A percentile compares a stretch with the other conserved stretches of the same genome.
Evolutionary conservation across 805 yeast species (phyloP).

Genomic region (Kluyveromyces dobzhanskii): DNA sequence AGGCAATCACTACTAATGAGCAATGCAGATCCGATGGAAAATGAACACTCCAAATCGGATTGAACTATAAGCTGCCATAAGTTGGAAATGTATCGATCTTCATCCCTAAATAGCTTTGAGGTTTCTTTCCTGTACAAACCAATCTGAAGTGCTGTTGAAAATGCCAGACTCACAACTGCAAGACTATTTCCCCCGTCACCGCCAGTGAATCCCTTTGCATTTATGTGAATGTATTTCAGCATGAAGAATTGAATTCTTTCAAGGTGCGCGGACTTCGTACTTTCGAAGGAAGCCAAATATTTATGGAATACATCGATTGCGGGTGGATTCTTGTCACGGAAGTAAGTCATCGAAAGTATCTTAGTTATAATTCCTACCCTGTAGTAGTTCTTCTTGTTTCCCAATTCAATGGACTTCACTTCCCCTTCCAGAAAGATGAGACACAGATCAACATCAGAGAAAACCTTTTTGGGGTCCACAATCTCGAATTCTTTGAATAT

Average conservation of each 20-base stretch:
- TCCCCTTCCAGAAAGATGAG: conserved; percentile 7
- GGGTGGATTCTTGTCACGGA: conserved; percentile 6
- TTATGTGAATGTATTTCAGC: conserved; percentile 4
- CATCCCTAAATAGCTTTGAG: conserved; percentile 1
- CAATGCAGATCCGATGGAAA: conserved; percentile 8
- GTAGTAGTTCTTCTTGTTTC: conserved; percentile 10
- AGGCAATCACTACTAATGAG: conserved; percentile 5
- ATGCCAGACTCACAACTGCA: conserved; percentile 3
- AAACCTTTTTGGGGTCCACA: conserved; percentile 6
- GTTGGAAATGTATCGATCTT: conserved; percentile 5
- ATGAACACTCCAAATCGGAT: conserved; percentile 10
- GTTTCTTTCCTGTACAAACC: conserved; percentile 8
- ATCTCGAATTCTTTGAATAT: conserved; percentile 6
- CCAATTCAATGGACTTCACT: conserved; percentile 5
- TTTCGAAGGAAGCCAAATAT: conserved; percentile 9
- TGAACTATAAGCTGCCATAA: conserved; percentile 10
- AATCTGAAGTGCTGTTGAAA: conserved; percentile 8
- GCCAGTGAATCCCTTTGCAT: conserved; percentile 7
- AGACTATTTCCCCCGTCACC: conserved; percentile 8
- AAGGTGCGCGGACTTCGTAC: conserved; percentile 5
- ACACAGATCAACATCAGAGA: conserved; percentile 5
- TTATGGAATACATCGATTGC: conserved; percentile 9
- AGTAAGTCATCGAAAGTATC: conserved; percentile 7
- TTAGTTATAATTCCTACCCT: conserved; percentile 10
- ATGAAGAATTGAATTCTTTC: conserved; percentile 6